Base-by-base conservation (phyloP, 202 grass and related monocot genomes). In the Carex sylvatica region DNA sequence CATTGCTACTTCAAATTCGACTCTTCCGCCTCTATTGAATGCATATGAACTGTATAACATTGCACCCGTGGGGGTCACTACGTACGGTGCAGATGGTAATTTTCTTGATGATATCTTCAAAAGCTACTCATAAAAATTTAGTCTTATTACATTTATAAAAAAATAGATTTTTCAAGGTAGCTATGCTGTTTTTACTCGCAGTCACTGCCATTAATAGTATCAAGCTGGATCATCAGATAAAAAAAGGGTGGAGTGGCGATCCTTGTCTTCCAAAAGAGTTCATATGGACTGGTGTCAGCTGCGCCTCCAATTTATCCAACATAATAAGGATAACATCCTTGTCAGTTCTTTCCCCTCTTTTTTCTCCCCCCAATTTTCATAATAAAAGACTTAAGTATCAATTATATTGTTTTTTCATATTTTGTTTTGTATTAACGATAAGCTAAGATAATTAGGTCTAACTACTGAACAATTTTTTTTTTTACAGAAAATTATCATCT, bases 11-110 rank as follows among this genome's bases (percentile, higher is more conserved):
- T 58, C 19, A 54, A 6, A 53, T 6, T 84, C 82, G 13, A 74
- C 16, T 26, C 9, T 81, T 16, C 86, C 86, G 0, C 90, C 90
- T 12, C 72, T 90, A 62, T 70, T 92, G 49, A 95, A 90, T 81
- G 90, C 86, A 46, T 36, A 30, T 35, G 82, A 88, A 65, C 12
- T 81, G 16, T 84, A 80, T 53, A 59, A 73, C 18, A 18, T 78
- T 4, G 23, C 30, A 65, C 64, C 35, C 5, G 1, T 60, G n/a
- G 44, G 16, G 16, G 1, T 64, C 52, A 12, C 16, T 6, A 84
- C 86, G 9, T 59, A 88, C 20, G 1, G 6, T 47, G 18, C 33
- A 15, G 86, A 88, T 71, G 86, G 86, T 88, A 81, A 11, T 30
- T 77, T 16, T 55, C 42, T 46, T 8, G 9, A 46, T 1, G 0